Evolutionary conservation across 176 grass and related monocot genomes (phyloP), one percentile per base, ranked within the genome.

Genomic region (Musa itinerans): DNA sequence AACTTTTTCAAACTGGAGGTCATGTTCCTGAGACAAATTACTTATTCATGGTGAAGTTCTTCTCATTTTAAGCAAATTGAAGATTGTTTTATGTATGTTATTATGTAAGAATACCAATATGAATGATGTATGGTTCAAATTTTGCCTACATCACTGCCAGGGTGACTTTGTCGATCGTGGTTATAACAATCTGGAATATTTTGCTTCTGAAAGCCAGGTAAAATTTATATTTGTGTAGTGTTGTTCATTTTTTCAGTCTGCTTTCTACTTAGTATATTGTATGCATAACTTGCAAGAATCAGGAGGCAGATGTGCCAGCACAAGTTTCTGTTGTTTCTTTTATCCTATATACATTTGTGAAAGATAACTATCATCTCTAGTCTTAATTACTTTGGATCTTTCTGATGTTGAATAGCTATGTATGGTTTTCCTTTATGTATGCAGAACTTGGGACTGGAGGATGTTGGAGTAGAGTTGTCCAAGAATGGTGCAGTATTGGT

Each of bases 141-240:
- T 56, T 69, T 50, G 9, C 3, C 22, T 34, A 22, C 7, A 64
- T 25, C 52, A 13, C 16, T 83, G 8, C 73, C 81, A 99, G 96
- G 96, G 96, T 29, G 96, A 99, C 85, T 99, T 99, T 79, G 96
- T 99, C 12, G 96, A 99, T 85, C 96, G 96, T 23, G 96, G 96
- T 58, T 99, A 93, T 61, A 99, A 99, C 81, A 99, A 90, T 59
- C 80, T 99, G 25, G 96, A 99, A 85, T 59, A 85, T 99, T 71
- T 88, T 94, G 83, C 85, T 99, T 73, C 81, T 99, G 16, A 99
- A 99, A 99, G 95, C 95, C 49, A 99, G 96, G 91, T 99, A 89
- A 69, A n/a, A 19, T 3, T 54, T 49, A 53, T 43, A 12, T 74
- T 50, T 0, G 15, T 12, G 3, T 54, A 14, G 9, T 22, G 8